Percentiles rank a stretch among this genome's conserved stretches.
These are phyloP conservation scores for Melanogaster broomeanus DNA, from an alignment of 768 basidiomycete genomes.

Conservation along the genomic window DNA sequence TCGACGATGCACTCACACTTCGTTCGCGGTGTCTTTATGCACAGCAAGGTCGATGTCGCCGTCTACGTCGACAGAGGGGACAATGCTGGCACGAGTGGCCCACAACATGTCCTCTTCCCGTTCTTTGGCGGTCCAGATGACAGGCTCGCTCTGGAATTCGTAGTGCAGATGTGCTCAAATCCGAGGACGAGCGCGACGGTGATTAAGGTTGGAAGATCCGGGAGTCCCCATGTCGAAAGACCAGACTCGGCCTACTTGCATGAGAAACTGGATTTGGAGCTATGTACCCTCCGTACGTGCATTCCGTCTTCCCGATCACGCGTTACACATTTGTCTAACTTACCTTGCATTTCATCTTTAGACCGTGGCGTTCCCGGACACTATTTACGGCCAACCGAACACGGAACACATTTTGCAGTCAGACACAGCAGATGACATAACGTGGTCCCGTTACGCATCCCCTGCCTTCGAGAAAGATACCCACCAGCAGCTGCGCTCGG, in stretches of 20 bases:
- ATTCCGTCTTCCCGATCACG: neutral
- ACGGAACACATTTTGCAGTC: constrained; percentile 73
- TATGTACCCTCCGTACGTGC: constrained; percentile 11
- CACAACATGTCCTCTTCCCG: constrained; percentile 75
- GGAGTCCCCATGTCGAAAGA: constrained; percentile 53
- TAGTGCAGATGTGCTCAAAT: constrained; percentile 76
- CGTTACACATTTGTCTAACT: constrained; percentile 1
- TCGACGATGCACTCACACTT: constrained; percentile 77
- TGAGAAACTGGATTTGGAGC: constrained; percentile 40
- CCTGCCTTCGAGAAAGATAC: constrained; percentile 10
- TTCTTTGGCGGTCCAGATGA: constrained; percentile 97
- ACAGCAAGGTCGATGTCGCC: constrained; percentile 74
- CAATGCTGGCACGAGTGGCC: constrained; percentile 25
- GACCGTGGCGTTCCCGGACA: constrained; percentile 61
- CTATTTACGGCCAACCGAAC: constrained; percentile 64
- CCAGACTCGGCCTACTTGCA: constrained; percentile 58
- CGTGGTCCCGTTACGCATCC: constrained; percentile 67
- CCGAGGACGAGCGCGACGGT: constrained; percentile 69
- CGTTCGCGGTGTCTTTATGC: constrained; percentile 78
- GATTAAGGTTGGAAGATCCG: constrained; percentile 50
- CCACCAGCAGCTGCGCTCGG: constrained; percentile 18
- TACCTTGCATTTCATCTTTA: constrained; percentile 19
- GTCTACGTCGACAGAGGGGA: constrained; percentile 78
- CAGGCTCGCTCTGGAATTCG: constrained; percentile 77
- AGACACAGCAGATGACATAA: constrained; percentile 77